Evolutionary conservation across 164 flowering plant genomes (phyloP).

Genomic region (Stephania yunnanensis): DNA sequence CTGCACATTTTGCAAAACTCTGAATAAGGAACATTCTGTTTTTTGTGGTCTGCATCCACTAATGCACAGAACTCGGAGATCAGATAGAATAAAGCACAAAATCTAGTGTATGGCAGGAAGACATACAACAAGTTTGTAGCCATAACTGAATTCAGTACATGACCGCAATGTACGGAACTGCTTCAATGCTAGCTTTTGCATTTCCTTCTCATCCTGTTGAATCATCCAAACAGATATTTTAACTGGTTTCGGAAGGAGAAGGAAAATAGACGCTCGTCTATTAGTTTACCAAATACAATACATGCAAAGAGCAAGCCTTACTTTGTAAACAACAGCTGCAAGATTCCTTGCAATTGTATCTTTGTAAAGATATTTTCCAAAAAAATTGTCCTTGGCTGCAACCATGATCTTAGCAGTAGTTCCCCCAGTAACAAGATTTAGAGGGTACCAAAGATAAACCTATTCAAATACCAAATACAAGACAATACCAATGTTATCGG

Average conservation of each 20-base stretch:
- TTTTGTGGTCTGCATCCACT: neutral
- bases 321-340: conserved; percentile 85
- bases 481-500: neutral
- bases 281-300: neutral
- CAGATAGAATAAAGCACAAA: neutral
- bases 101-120: conserved; percentile 3
- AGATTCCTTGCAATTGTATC: conserved; percentile 87
- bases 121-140: conserved; percentile 88
- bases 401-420: conserved; percentile 96
- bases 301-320: conserved; percentile 20
- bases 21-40: neutral
- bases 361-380: conserved; percentile 89
- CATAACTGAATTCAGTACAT: conserved; percentile 77
- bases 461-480: conserved; percentile 23
- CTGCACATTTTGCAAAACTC: conserved; percentile 33
- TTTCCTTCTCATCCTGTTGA: conserved; percentile 88
- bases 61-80: neutral
- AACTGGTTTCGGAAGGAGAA: neutral
- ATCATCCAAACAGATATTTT: conserved; percentile 3
- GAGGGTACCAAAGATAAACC: conserved; percentile 94
- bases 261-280: neutral
- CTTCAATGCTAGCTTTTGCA: conserved; percentile 68
- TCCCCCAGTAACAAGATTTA: conserved; percentile 78
- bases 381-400: conserved; percentile 87
- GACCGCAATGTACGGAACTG: conserved; percentile 60